Conservation (phyloP, 148 eudicot species). For the Cornus kousa region DNA sequence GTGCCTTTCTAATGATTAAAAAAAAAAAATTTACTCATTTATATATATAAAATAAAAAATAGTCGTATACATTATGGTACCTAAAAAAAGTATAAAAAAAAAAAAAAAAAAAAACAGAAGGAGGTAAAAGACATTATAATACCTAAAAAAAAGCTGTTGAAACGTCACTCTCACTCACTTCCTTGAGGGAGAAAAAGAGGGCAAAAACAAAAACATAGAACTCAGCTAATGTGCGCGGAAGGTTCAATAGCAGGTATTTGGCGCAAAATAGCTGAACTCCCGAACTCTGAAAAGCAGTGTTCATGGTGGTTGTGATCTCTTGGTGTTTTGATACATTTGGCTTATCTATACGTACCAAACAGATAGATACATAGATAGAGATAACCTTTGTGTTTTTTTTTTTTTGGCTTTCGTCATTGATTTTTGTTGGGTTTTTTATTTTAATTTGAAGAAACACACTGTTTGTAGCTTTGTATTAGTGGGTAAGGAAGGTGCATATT, state of each 20-base stretch:
- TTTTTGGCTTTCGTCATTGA: not conserved
- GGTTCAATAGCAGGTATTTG: slow-evolving; percentile 5
- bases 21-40: no score
- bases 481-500: slow-evolving; percentile 6
- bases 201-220: not conserved
- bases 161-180: not conserved
- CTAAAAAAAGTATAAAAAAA: no score
- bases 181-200: not conserved
- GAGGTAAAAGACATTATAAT: no score
- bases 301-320: not conserved
- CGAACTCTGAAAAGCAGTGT: slow-evolving; percentile 1
- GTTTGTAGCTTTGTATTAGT: not conserved
- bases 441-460: no score
- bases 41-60: no score
- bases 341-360: no score
- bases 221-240: slow-evolving; percentile 11
- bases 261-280: slow-evolving; percentile 24
- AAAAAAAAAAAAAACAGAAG: no score
- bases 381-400: not conserved
- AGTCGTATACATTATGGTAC: no score
- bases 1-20: no score
- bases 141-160: not conserved
- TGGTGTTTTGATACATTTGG: slow-evolving; percentile 20
- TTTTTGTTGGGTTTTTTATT: not conserved
- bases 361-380: not conserved